phyloP scores from a whole-genome alignment of 805 yeast genomes.

The Cyberlindnera mrakii region DNA sequence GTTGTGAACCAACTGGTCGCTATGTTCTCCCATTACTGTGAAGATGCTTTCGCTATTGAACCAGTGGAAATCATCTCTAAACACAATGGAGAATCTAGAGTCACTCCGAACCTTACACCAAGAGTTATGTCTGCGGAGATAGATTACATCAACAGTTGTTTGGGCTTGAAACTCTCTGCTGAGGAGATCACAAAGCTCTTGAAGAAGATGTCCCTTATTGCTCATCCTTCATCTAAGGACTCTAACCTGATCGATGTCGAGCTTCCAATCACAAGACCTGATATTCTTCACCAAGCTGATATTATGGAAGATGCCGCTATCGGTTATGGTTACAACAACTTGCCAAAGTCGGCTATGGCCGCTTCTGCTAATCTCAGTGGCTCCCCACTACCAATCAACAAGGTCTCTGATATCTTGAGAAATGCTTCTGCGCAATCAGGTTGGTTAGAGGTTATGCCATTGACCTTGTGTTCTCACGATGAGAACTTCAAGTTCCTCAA shows the following conservation, averaged over 20 bases:
- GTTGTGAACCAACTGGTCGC: slow-evolving; percentile 91
- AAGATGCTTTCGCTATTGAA: slow-evolving; percentile 77
- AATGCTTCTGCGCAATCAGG: slow-evolving; percentile 90
- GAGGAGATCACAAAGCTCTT: slow-evolving; percentile 65
- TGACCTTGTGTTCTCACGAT: slow-evolving; percentile 92
- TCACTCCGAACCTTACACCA: slow-evolving; percentile 66
- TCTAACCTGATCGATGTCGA: slow-evolving; percentile 37
- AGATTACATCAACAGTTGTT: slow-evolving; percentile 82
- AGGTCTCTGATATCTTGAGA: slow-evolving; percentile 85
- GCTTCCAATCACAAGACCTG: slow-evolving; percentile 94
- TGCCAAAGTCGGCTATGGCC: slow-evolving; percentile 72
- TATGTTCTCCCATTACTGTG: slow-evolving; percentile 89
- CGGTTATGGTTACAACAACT: slow-evolving; percentile 89
- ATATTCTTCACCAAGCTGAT: slow-evolving; percentile 94
- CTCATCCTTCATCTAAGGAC: slow-evolving; percentile 43
- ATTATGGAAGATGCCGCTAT: slow-evolving; percentile 98
- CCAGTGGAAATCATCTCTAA: slow-evolving; percentile 81
- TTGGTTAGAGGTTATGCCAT: slow-evolving; percentile 93
- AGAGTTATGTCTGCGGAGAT: slow-evolving; percentile 71
- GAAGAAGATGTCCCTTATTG: slow-evolving; percentile 74
- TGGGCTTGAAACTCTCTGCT: slow-evolving; percentile 73
- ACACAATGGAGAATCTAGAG: slow-evolving; percentile 71
- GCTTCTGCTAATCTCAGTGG: slow-evolving; percentile 74
- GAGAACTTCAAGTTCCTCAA: slow-evolving; percentile 90
- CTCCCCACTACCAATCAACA: slow-evolving; percentile 84